Conservation (phyloP, 2,329 filamentous ascomycete species). For the Diplodia corticola region DNA sequence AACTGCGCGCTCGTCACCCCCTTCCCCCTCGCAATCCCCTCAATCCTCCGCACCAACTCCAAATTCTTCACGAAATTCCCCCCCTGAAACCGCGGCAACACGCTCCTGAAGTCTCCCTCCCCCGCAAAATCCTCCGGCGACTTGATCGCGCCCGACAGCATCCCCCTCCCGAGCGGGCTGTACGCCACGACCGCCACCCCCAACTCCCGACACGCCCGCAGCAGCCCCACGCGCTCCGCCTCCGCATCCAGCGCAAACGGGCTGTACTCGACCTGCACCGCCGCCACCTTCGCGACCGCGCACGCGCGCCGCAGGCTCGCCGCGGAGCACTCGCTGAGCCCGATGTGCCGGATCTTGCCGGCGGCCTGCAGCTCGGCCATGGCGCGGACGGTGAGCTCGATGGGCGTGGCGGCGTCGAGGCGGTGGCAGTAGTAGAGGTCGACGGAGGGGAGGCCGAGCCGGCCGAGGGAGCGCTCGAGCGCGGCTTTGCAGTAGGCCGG, state of each 20-base stretch:
- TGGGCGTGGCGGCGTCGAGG: slow-evolving; percentile 45
- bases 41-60: slow-evolving; percentile 36
- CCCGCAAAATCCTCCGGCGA: slow-evolving; percentile 50
- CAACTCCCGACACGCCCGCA: slow-evolving; percentile 46
- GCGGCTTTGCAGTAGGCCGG: slow-evolving; percentile 46
- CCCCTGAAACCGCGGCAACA: slow-evolving; percentile 45
- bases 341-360: slow-evolving; percentile 54
- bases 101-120: slow-evolving; percentile 35
- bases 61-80: slow-evolving; percentile 44
- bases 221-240: slow-evolving; percentile 32
- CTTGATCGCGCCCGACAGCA: slow-evolving; percentile 24
- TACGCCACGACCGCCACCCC: slow-evolving; percentile 45
- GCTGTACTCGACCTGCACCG: slow-evolving; percentile 55
- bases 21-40: slow-evolving; percentile 46
- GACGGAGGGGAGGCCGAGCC: slow-evolving; percentile 42
- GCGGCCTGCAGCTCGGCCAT: slow-evolving; percentile 45
- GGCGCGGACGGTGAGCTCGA: slow-evolving; percentile 52
- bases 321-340: slow-evolving; percentile 49
- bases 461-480: slow-evolving; percentile 41
- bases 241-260: slow-evolving; percentile 53
- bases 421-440: slow-evolving; percentile 50
- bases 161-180: slow-evolving; percentile 40
- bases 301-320: slow-evolving; percentile 51
- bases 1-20: slow-evolving; percentile 58
- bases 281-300: slow-evolving; percentile 49